Percentiles rank a stretch among this genome's conserved stretches.
Evolutionary conservation across 2,329 filamentous ascomycete species (phyloP).

Genomic region (Gnomoniopsis sp.): DNA sequence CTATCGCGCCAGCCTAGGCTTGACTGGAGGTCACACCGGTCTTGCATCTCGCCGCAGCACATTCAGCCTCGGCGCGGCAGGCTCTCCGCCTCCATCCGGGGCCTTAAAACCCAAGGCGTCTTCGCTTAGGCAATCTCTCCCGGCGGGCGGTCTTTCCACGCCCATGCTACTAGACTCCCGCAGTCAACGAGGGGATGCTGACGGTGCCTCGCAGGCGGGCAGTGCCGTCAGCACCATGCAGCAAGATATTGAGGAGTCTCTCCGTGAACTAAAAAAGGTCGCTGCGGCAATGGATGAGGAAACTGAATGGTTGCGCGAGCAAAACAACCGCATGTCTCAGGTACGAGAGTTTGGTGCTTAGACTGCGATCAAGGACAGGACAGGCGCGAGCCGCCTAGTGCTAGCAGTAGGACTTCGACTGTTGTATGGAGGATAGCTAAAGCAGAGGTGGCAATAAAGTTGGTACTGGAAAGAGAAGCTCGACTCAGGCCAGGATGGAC

Average conservation of each 20-base stretch:
- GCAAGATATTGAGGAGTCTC: constrained; percentile 32
- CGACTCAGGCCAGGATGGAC: not conserved
- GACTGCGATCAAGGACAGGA: constrained; percentile 29
- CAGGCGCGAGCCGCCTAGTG: not conserved
- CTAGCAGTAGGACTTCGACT: not conserved
- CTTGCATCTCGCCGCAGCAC: constrained; percentile 5
- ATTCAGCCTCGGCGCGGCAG: constrained; percentile 8
- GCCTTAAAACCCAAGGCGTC: constrained; percentile 1
- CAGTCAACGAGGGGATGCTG: constrained; percentile 19
- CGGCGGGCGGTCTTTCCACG: constrained; percentile 5
- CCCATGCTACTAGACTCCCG: constrained; percentile 3
- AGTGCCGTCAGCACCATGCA: constrained; percentile 33
- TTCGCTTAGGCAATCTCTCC: constrained; percentile 11
- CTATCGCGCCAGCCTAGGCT: constrained; percentile 14
- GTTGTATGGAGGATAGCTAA: not conserved
- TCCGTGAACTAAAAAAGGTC: constrained; percentile 39
- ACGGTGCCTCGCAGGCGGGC: constrained; percentile 42
- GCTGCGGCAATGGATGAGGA: constrained; percentile 44
- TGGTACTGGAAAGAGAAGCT: not conserved
- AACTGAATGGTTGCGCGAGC: constrained; percentile 43
- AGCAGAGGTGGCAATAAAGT: not conserved
- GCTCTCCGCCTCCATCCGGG: constrained; percentile 11
- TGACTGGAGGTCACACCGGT: constrained; percentile 6
- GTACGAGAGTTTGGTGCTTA: constrained; percentile 26
- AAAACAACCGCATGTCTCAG: constrained; percentile 36